These are phyloP conservation scores for Sisymbrium irio DNA, from an alignment of 345 rosid genomes.

Conservation along the genomic window DNA sequence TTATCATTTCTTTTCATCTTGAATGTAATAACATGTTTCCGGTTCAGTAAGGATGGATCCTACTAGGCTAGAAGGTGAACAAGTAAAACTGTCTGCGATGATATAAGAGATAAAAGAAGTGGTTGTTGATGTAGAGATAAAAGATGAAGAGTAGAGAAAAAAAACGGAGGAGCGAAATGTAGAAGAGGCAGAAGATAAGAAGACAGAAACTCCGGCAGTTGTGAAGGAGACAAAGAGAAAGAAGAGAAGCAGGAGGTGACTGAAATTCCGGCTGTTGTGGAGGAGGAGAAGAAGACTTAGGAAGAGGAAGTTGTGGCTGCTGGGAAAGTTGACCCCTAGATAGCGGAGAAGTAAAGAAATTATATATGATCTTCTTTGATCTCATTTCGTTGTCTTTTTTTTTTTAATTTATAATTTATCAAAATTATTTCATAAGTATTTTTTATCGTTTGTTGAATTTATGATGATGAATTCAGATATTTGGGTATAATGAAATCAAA, in stretches of 20 bases:
- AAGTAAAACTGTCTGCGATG: no score
- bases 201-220: conserved; percentile 16
- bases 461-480: neutral
- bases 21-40: no score
- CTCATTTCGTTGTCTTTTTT: neutral
- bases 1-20: no score
- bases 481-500: neutral
- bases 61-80: no score
- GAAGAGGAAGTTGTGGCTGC: conserved; percentile 8
- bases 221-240: conserved; percentile 13
- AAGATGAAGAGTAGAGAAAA: neutral
- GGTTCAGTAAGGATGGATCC: no score
- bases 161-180: neutral
- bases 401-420: neutral
- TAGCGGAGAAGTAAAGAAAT: conserved; percentile 12
- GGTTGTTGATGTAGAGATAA: conserved; percentile 21
- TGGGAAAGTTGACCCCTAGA: conserved; percentile 7
- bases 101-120: conserved; percentile 27
- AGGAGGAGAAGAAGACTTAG: conserved; percentile 18
- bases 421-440: neutral
- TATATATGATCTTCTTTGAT: conserved; percentile 10
- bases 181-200: neutral
- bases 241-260: neutral
- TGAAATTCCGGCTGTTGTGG: conserved; percentile 12
- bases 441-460: conserved; percentile 3